Base-by-base conservation (phyloP, 2,329 filamentous ascomycete species). In the Cladosporium sp. region DNA sequence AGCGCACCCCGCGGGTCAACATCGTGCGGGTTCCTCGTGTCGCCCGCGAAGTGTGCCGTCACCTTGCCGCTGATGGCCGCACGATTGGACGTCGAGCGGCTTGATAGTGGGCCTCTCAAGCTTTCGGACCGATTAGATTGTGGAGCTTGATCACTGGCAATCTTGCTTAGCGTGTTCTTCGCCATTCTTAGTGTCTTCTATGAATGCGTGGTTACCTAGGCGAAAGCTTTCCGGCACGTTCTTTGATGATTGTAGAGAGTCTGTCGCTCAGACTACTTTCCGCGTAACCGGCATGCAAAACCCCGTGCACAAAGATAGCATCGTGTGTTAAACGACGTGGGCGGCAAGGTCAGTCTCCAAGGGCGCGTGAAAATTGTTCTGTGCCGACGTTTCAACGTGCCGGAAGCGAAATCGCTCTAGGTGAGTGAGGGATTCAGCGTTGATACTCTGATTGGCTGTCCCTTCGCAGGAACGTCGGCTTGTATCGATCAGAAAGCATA, bases 71-170 rank as follows among this genome's bases (percentile, higher is more conserved):
- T 15, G 22, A 13, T 48, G 44, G 44, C 44, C 34, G 44, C 22
- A 12, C 36, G 29, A 36, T 20, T 39, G 20, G 34, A 36, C 19
- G 44, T 47, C 36, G 44, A 24, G 24, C n/a, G 32, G 8, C 22
- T 15, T 8, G 37, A 48, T 41, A 48, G 45, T 48, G 45, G 45
- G 36, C 34, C 37, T 36, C 37, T 24, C 45, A 48, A 48, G 45
- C 45, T 48, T 48, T 48, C 45, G 45, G 45, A 48, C 45, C 45
- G 45, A 48, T 48, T 48, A 41, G 45, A 36, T 32, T 48, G 45
- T 48, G 45, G 45, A 48, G 45, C 45, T 48, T 48, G 45, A 48
- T 48, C 18, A 9, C 13, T 41, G 19, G 37, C 40, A 22, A 40
- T 24, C 30, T 48, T 32, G 20, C 19, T 27, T 48, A 48, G 45